Conservation (phyloP, 352 stramenopile genomes). For the Phytophthora tentaculata region DNA sequence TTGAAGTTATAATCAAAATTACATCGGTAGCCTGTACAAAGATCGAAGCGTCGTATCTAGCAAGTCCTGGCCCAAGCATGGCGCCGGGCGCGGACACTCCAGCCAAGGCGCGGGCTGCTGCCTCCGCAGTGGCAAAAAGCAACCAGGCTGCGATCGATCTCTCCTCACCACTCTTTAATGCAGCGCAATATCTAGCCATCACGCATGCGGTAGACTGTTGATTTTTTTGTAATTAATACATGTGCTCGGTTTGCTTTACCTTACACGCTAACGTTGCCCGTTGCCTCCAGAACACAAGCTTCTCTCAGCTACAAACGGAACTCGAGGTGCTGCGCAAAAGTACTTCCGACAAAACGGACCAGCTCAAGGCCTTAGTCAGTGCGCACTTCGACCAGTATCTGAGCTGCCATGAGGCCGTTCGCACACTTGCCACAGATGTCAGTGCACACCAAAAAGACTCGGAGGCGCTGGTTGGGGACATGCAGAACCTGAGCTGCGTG, state of each 20-base stretch:
- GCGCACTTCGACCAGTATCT: slow-evolving; percentile 87
- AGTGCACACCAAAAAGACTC: slow-evolving; percentile 66
- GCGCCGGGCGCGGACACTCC: slow-evolving; percentile 8
- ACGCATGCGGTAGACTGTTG: slow-evolving; percentile 63
- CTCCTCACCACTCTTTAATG: slow-evolving; percentile 62
- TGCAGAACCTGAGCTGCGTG: slow-evolving; percentile 63
- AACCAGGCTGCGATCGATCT: slow-evolving; percentile 55
- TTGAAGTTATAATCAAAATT: neutral
- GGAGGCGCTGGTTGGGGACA: slow-evolving; percentile 54
- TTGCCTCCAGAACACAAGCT: slow-evolving; percentile 60
- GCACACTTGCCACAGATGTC: slow-evolving; percentile 65
- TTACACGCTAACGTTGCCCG: neutral
- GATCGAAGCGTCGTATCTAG: slow-evolving; percentile 22
- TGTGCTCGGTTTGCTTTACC: too few relatives aligned
- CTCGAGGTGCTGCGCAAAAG: slow-evolving; percentile 74
- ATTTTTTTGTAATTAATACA: too few relatives aligned
- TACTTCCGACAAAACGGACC: slow-evolving; percentile 84
- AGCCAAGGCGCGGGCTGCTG: slow-evolving; percentile 2
- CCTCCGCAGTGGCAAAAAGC: neutral
- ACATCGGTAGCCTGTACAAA: neutral
- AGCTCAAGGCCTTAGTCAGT: slow-evolving; percentile 83
- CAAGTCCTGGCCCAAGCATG: slow-evolving; percentile 11
- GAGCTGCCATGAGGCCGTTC: slow-evolving; percentile 82
- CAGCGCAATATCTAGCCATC: slow-evolving; percentile 63
- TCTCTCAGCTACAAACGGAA: slow-evolving; percentile 60